These are phyloP conservation scores for Podospora sp. DNA, from an alignment of 495 filamentous ascomycete species.

Conservation along the genomic window DNA sequence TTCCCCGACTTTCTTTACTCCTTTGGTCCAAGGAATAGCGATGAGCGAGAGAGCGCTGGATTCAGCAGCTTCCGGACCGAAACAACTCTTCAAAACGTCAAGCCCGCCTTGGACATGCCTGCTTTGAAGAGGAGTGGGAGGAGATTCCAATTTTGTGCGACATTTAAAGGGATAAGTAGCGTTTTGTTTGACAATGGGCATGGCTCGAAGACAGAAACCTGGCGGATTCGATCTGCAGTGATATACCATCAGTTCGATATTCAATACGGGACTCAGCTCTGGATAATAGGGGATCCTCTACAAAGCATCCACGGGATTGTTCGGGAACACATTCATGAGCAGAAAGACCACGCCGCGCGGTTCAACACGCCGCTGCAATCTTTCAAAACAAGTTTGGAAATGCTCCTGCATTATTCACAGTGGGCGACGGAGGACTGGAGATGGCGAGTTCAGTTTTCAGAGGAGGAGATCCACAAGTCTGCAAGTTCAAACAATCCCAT, in stretches of 20 bases:
- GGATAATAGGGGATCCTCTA: constrained; percentile 14
- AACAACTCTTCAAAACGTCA: constrained; percentile 5
- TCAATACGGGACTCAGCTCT: constrained; percentile 11
- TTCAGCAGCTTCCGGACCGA: constrained; percentile 13
- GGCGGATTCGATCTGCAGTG: constrained; percentile 10
- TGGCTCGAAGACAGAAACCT: background rate
- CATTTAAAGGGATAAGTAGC: background rate
- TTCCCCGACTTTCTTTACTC: constrained; percentile 8
- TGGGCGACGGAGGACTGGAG: constrained; percentile 15
- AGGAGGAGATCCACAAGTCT: constrained; percentile 3
- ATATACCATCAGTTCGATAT: constrained; percentile 15
- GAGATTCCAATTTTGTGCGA: constrained; percentile 13
- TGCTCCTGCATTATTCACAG: constrained; percentile 8
- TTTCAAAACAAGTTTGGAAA: constrained; percentile 11
- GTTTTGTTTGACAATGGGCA: background rate
- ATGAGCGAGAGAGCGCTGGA: constrained; percentile 5
- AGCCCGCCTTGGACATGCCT: constrained; percentile 5
- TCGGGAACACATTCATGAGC: constrained; percentile 11
- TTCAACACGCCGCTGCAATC: background rate
- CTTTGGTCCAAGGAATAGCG: constrained; percentile 8
- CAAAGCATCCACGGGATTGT: constrained; percentile 9
- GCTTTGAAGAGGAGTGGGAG: constrained; percentile 7
- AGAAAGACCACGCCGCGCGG: constrained; percentile 3
- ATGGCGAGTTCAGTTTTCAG: constrained; percentile 9
- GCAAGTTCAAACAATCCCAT: background rate